phyloP scores from a whole-genome alignment of 2,329 filamentous ascomycete genomes.

The Acrodontium crateriforme region DNA sequence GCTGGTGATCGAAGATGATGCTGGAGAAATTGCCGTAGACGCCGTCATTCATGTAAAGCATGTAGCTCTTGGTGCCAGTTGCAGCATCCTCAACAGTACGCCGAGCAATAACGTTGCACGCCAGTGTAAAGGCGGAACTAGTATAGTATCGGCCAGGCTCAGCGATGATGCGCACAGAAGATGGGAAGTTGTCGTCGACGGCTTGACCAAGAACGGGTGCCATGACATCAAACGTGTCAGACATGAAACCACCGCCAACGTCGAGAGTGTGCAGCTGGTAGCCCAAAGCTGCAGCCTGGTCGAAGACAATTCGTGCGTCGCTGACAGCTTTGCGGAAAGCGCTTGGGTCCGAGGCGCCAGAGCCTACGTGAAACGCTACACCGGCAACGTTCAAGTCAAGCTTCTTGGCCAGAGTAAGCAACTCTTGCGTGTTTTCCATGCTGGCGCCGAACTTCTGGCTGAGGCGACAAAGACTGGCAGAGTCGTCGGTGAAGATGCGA shows the following conservation, averaged over 20 bases:
- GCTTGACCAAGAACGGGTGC: conserved; percentile 65
- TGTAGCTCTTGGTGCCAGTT: conserved; percentile 60
- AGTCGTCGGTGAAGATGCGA: conserved; percentile 92
- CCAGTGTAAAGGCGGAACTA: conserved; percentile 81
- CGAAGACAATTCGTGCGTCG: conserved; percentile 79
- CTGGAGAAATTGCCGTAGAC: conserved; percentile 98
- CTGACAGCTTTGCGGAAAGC: conserved; percentile 83
- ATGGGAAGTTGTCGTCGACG: conserved; percentile 77
- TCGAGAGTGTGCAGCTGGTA: conserved; percentile 78
- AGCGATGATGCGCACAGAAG: conserved; percentile 73
- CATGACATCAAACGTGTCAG: conserved; percentile 85
- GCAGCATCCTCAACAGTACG: conserved; percentile 67
- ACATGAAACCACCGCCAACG: conserved; percentile 84
- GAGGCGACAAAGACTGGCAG: conserved; percentile 80
- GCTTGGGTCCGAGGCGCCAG: conserved; percentile 82
- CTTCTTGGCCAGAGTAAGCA: conserved; percentile 67
- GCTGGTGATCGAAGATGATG: conserved; percentile 98
- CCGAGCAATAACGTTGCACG: conserved; percentile 89
- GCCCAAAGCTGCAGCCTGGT: conserved; percentile 63
- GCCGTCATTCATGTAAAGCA: conserved; percentile 95
- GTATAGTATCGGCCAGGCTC: conserved; percentile 97
- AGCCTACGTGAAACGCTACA: conserved; percentile 96
- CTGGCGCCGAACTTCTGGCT: conserved; percentile 96
- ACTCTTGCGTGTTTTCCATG: conserved; percentile 62
- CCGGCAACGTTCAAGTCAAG: conserved; percentile 84